phyloP scores from a whole-genome alignment of 1,284 basidiomycete species.

The Laetiporus sulphureus region DNA sequence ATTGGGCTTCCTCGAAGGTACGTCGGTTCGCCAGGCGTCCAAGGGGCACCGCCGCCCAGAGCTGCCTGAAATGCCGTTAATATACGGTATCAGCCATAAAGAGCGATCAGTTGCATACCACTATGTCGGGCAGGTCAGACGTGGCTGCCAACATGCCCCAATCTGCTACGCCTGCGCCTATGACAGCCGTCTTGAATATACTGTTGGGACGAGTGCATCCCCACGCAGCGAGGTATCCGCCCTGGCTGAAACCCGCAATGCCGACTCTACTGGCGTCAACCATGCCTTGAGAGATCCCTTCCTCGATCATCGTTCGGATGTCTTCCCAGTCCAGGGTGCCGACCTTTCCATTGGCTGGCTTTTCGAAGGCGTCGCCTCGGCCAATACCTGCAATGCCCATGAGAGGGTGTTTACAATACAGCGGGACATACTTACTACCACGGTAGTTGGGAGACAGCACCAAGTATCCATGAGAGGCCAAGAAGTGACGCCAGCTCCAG shows the following conservation, averaged over 20 bases:
- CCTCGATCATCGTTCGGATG: slow-evolving; percentile 6
- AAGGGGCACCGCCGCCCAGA: slow-evolving; percentile 4
- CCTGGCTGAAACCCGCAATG: slow-evolving; percentile 8
- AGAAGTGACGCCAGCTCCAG: slow-evolving; percentile 4
- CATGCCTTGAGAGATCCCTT: slow-evolving; percentile 1
- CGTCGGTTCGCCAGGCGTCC: slow-evolving; percentile 1
- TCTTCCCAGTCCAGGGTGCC: slow-evolving; percentile 8
- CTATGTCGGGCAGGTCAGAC: slow-evolving; percentile 6
- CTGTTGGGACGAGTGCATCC: slow-evolving; percentile 7
- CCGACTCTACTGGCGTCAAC: slow-evolving; percentile 3
- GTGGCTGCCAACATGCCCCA: slow-evolving; percentile 7
- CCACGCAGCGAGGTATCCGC: slow-evolving; percentile 9
- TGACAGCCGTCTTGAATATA: slow-evolving; percentile 5
- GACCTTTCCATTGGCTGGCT: slow-evolving; percentile 6
- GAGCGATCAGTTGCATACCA: not conserved
- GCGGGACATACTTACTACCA: slow-evolving; percentile 4
- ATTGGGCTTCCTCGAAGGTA: slow-evolving; percentile 7
- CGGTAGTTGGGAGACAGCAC: slow-evolving; percentile 8
- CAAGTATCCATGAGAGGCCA: slow-evolving; percentile 8
- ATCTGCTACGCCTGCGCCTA: slow-evolving; percentile 5
- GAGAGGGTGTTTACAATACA: not conserved
- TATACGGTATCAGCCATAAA: not conserved
- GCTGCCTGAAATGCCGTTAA: slow-evolving; percentile 3
- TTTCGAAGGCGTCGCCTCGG: slow-evolving; percentile 5
- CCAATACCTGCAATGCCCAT: slow-evolving; percentile 1